Percentiles rank a stretch among this genome's conserved stretches.
Conservation (phyloP, 192 early-diverging fungal genomes). For the Pilaira anomala region DNA sequence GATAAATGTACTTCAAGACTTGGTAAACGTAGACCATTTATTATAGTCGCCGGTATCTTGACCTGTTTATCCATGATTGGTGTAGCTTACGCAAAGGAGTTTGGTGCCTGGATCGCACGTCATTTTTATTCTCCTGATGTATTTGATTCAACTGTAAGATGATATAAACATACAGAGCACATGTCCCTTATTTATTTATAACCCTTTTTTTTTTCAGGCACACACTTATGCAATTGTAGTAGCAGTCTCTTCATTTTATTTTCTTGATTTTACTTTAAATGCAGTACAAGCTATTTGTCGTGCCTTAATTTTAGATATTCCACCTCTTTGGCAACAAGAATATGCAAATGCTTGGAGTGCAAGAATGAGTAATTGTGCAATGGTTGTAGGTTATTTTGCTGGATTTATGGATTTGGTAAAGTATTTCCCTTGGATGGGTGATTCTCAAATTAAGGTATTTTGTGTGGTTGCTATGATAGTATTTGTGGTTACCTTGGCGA, state of each 20-base stretch:
- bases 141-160: too few species aligned
- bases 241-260: slow-evolving; percentile 83
- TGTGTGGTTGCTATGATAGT: slow-evolving; percentile 68
- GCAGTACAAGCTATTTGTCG: slow-evolving; percentile 82
- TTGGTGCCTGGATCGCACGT: slow-evolving; percentile 35
- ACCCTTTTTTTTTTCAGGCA: slow-evolving; percentile 12
- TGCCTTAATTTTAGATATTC: slow-evolving; percentile 83
- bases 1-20: slow-evolving; percentile 68
- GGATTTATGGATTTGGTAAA: slow-evolving; percentile 77
- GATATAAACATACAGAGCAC: too few species aligned
- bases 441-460: slow-evolving; percentile 79
- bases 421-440: slow-evolving; percentile 66
- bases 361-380: slow-evolving; percentile 82
- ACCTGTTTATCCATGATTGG: slow-evolving; percentile 64
- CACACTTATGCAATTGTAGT: slow-evolving; percentile 53
- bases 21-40: slow-evolving; percentile 87
- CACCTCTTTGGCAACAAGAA: slow-evolving; percentile 79
- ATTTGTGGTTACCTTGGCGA: slow-evolving; percentile 52
- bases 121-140: too few species aligned
- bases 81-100: slow-evolving; percentile 74
- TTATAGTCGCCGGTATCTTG: slow-evolving; percentile 63
- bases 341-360: slow-evolving; percentile 81
- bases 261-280: slow-evolving; percentile 93
- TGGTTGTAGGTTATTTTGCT: slow-evolving; percentile 81
- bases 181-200: background rate